phyloP scores from a whole-genome alignment of 1,284 basidiomycete species.

The Limonomyces culmigenus region DNA sequence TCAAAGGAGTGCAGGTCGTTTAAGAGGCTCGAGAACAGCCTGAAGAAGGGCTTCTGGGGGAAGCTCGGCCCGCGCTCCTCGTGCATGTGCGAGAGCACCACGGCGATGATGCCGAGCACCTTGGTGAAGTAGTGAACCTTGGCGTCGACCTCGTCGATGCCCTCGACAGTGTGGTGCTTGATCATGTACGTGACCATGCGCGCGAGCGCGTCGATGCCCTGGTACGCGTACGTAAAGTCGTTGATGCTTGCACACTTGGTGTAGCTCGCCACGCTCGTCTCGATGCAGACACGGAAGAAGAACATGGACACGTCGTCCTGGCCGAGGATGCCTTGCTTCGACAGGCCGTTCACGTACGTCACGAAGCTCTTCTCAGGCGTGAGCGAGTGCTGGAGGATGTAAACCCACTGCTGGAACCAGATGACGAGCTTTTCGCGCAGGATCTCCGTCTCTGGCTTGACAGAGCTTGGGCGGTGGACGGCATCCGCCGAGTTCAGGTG shows the following conservation, averaged over 20 bases:
- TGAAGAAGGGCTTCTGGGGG: constrained; percentile 96
- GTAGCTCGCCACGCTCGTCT: constrained; percentile 88
- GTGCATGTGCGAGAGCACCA: constrained; percentile 89
- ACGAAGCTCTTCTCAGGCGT: constrained; percentile 92
- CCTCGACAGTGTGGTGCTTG: constrained; percentile 93
- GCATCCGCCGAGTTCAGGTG: constrained; percentile 18
- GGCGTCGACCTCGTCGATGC: constrained; percentile 79
- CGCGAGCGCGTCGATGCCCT: constrained; percentile 90
- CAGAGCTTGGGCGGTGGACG: constrained; percentile 26
- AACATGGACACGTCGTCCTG: constrained; percentile 94
- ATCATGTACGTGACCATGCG: constrained; percentile 95
- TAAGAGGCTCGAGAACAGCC: constrained; percentile 94
- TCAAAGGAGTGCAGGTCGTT: constrained; percentile 85
- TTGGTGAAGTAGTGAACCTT: constrained; percentile 97
- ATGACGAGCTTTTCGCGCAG: constrained; percentile 52
- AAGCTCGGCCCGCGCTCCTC: constrained; percentile 85
- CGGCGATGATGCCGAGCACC: constrained; percentile 92
- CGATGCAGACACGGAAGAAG: constrained; percentile 96
- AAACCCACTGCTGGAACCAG: constrained; percentile 90
- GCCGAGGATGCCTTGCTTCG: constrained; percentile 92
- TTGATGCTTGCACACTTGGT: constrained; percentile 71
- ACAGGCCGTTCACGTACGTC: constrained; percentile 92
- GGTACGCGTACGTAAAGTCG: constrained; percentile 69
- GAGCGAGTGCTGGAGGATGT: constrained; percentile 82
- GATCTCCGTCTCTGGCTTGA: constrained; percentile 54